phyloP scores from a whole-genome alignment of 2,329 filamentous ascomycete genomes.

The Kalaharituber pfeilii region DNA sequence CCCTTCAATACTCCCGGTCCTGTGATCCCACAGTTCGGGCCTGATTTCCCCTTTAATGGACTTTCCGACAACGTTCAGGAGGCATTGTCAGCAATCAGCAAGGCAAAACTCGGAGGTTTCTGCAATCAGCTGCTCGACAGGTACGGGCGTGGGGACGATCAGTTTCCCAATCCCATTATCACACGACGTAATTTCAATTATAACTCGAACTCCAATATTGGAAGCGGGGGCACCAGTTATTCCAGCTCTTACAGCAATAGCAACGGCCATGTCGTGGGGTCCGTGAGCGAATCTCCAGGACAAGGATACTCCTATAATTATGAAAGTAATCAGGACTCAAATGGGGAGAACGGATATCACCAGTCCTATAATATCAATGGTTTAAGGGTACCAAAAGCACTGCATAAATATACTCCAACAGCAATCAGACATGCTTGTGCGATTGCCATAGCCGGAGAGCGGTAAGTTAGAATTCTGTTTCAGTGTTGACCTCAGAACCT shows the following conservation, averaged over 20 bases:
- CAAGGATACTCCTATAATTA: background rate
- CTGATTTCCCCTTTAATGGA: background rate
- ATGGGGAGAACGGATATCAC: background rate
- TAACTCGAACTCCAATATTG: background rate
- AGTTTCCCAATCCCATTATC: background rate
- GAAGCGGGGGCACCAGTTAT: background rate
- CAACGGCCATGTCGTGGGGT: background rate
- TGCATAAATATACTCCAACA: background rate
- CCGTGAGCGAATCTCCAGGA: background rate
- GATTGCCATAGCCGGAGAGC: too few relatives aligned
- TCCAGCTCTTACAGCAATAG: background rate
- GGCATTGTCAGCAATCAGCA: background rate
- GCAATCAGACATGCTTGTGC: background rate
- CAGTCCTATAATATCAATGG: background rate
- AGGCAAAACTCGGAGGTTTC: background rate
- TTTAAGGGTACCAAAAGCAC: background rate
- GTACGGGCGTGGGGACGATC: background rate
- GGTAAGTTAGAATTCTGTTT: too few relatives aligned
- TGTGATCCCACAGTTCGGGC: background rate
- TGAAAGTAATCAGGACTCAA: too few relatives aligned
- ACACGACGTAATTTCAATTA: background rate
- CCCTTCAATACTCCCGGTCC: background rate
- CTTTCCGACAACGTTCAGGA: background rate
- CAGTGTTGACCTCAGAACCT: too few relatives aligned
- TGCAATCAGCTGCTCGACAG: background rate